These are phyloP conservation scores for Durusdinium trenchii DNA, from an alignment of 73 alveolate genomes.

Conservation along the genomic window DNA sequence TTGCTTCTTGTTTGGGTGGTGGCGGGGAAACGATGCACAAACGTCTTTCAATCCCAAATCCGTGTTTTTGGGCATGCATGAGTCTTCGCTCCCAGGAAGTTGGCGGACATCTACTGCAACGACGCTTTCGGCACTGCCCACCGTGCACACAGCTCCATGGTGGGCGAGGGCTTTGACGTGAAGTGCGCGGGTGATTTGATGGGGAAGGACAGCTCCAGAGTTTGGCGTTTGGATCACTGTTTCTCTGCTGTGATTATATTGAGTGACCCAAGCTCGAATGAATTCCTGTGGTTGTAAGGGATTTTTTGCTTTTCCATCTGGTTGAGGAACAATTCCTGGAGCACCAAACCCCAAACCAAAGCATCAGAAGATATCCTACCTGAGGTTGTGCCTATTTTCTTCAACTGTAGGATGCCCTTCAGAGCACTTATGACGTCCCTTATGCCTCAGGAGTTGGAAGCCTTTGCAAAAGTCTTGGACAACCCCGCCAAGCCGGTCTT, in stretches of 20 bases:
- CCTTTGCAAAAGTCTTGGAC: slow-evolving; percentile 97
- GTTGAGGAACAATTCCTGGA: too few species aligned
- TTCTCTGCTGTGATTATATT: too few species aligned
- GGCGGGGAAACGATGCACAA: too few species aligned
- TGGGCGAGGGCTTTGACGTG: slow-evolving; percentile 93
- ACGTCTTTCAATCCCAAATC: not conserved
- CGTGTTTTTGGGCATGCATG: too few species aligned
- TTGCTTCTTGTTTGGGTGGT: too few species aligned
- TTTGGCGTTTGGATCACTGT: too few species aligned
- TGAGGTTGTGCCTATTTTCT: too few species aligned
- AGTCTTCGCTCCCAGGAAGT: slow-evolving; percentile 31
- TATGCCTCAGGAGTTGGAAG: slow-evolving; percentile 96
- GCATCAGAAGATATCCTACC: too few species aligned
- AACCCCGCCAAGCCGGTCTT: slow-evolving; percentile 97
- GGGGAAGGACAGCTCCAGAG: slow-evolving; percentile 43
- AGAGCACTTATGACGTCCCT: slow-evolving; percentile 16
- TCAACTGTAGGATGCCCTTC: slow-evolving; percentile 97
- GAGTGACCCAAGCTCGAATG: too few species aligned
- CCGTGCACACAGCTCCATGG: slow-evolving; percentile 99
- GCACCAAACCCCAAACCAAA: too few species aligned
- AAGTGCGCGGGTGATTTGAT: slow-evolving; percentile 86
- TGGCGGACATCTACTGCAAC: slow-evolving; percentile 98
- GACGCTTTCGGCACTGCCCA: slow-evolving; percentile 99
- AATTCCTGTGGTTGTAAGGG: too few species aligned
- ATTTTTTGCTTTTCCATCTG: too few species aligned